Evolutionary conservation across 192 early-diverging fungal species (phyloP), one percentile per base, ranked within the genome.

Genomic region (Coemansia asiatica): DNA sequence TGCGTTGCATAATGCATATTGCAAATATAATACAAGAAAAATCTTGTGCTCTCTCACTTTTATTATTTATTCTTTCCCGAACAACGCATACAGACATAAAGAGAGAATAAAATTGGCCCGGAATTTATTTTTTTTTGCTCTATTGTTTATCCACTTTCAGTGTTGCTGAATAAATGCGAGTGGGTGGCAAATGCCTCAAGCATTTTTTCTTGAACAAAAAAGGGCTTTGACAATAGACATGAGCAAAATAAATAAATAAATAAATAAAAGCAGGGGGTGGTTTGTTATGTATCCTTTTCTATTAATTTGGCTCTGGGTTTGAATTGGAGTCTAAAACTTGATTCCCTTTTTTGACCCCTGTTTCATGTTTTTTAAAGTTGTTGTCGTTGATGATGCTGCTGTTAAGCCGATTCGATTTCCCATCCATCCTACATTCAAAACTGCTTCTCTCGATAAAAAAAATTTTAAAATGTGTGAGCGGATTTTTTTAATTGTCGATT

Each of bases 1-100:
- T 55, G 53, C 53, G 25, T 55, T 55, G 53, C 53, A 55, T 55
- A 55, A 55, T 55, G 53, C 53, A 55, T 55, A 55, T 28, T 26
- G 53, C 53, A 55, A 29, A 29, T 55, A 26, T 55, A 26, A 55
- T 28, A 55, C 53, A 55, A 29, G 26, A 29, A 33, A 33, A 33
- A 33, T 8, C 53, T 55, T 27, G 3, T 44, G 40, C 40, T 44
- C 40, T 16, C 40, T 7, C 35, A n/a, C n/a, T n/a, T n/a, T n/a
- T n/a, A n/a, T n/a, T n/a, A n/a, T 36, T 36, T 44, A 44, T 44
- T 44, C 40, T 44, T 44, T 44, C 40, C 40, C 40, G 40, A 44
- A 44, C 40, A 44, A 44, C 40, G 40, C 10, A 44, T 44, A 28
- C 29, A 55, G 51, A 54, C 15, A 55, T 15, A 55, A 15, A 29